Evolutionary conservation across 2,329 filamentous ascomycete species (phyloP).

Genomic region (Colletotrichum musae): DNA sequence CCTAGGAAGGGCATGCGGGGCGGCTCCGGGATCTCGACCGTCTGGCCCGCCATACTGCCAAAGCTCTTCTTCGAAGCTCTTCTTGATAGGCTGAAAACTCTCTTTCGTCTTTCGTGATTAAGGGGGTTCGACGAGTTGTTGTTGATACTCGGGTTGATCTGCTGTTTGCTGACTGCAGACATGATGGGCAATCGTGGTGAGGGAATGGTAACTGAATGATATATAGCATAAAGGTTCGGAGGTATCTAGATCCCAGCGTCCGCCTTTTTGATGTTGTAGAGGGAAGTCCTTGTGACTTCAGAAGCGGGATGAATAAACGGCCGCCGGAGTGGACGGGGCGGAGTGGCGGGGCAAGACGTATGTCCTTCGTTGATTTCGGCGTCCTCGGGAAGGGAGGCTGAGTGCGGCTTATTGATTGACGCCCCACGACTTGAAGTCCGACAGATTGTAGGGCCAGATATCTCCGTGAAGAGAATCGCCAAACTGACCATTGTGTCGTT

Average conservation of each 20-base stretch:
- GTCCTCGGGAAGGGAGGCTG: background rate
- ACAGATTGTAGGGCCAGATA: background rate
- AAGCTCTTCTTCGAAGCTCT: constrained; percentile 16
- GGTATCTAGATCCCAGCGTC: background rate
- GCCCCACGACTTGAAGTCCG: background rate
- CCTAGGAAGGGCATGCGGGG: constrained; percentile 75
- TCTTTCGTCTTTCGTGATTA: constrained; percentile 8
- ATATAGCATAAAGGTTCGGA: constrained; percentile 7
- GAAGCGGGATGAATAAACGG: background rate
- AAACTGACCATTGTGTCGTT: background rate
- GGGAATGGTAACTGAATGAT: background rate
- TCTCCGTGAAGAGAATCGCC: background rate
- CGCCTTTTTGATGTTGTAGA: background rate
- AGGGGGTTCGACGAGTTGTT: background rate
- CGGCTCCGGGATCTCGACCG: constrained; percentile 56
- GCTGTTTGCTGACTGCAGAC: background rate
- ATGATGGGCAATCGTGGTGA: background rate
- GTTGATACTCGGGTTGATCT: background rate
- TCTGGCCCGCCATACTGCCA: constrained; percentile 44
- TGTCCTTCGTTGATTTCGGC: constrained; percentile 3
- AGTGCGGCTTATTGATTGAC: background rate
- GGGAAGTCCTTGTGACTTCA: background rate
- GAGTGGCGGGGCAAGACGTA: background rate
- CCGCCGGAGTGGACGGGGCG: background rate
- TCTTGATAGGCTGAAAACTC: constrained; percentile 28